Conservation (phyloP, 495 filamentous ascomycete genomes). For the Astrothelium macrocarpum region DNA sequence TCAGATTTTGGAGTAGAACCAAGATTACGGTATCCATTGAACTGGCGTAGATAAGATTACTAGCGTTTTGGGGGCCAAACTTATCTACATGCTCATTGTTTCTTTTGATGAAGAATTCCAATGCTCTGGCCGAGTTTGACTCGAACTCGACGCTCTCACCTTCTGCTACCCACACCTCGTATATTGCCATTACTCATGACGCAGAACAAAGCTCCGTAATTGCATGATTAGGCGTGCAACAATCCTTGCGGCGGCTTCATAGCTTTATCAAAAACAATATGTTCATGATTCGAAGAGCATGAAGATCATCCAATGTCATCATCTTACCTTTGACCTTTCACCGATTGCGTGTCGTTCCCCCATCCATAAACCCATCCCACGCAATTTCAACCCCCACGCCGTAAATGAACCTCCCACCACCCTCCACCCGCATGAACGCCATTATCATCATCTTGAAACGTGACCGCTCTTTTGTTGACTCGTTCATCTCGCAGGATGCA, state of each 20-base stretch:
- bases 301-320: not conserved
- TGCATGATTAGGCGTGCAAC: not conserved
- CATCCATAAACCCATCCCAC: not conserved
- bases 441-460: not conserved
- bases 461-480: not conserved
- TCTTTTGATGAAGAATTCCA: not conserved
- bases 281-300: not conserved
- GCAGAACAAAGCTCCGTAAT: not conserved
- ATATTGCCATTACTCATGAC: not conserved
- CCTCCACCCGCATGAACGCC: not conserved
- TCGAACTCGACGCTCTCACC: too few relatives aligned
- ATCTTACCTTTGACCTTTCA: not conserved
- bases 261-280: not conserved
- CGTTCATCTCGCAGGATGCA: not conserved
- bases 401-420: not conserved
- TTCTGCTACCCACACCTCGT: too few relatives aligned
- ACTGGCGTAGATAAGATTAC: not conserved
- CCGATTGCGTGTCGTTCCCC: not conserved
- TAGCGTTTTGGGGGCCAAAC: not conserved
- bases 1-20: not conserved
- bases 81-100: not conserved
- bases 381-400: constrained; percentile 3
- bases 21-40: not conserved
- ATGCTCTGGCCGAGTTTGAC: not conserved
- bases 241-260: not conserved